These are phyloP conservation scores for Tylopilus sp. DNA, from an alignment of 768 basidiomycete genomes.

Conservation along the genomic window DNA sequence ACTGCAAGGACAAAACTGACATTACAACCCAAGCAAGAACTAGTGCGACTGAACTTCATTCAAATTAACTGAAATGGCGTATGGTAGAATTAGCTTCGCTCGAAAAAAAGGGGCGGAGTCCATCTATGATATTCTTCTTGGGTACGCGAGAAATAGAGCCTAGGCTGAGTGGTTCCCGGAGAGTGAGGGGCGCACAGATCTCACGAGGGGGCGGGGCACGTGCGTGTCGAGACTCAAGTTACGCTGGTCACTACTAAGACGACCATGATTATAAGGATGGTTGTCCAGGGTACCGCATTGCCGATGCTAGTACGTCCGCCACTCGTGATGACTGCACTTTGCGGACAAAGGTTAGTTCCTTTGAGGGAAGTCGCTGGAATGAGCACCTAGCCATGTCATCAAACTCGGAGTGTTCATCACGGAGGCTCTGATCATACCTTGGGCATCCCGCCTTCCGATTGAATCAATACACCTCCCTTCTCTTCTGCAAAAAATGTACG, in stretches of 20 bases:
- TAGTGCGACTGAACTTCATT: neutral
- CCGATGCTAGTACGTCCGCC: neutral
- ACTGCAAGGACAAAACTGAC: conserved; percentile 19
- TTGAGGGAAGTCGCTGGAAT: conserved; percentile 31
- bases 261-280: neutral
- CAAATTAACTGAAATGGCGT: conserved; percentile 5
- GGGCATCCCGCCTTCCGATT: conserved; percentile 44
- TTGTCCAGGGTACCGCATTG: conserved; percentile 7
- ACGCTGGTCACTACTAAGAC: conserved; percentile 4
- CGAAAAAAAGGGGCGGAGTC: neutral
- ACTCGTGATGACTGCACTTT: conserved; percentile 6
- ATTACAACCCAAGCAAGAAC: conserved; percentile 6
- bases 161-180: too few relatives aligned
- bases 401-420: neutral
- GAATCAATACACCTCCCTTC: conserved; percentile 40
- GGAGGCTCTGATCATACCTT: conserved; percentile 27
- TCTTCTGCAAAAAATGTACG: conserved; percentile 32
- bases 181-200: too few relatives aligned
- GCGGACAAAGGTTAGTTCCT: conserved; percentile 19
- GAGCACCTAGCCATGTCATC: conserved; percentile 27
- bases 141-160: neutral
- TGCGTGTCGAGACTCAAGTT: neutral
- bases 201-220: neutral
- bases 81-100: neutral
- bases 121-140: neutral